Percentiles rank a stretch among this genome's conserved stretches.
Conservation (phyloP, 1,284 basidiomycete genomes). For the Sporisorium exsertum region DNA sequence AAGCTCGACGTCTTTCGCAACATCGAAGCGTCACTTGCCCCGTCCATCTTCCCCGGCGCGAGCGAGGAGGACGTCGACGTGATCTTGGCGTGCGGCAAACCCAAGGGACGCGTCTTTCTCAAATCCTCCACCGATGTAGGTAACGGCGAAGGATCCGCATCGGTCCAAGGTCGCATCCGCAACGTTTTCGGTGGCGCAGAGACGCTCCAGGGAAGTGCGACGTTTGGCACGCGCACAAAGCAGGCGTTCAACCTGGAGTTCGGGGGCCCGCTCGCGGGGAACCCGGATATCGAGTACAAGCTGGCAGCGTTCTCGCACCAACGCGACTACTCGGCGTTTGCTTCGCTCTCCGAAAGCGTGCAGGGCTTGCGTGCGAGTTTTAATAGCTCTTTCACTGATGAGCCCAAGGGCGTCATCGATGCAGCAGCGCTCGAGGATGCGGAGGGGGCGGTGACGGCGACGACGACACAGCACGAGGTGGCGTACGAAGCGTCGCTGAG, state of each 20-base stretch:
- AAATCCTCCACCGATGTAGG: slow-evolving; percentile 93
- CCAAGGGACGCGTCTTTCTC: slow-evolving; percentile 82
- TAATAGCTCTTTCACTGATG: slow-evolving; percentile 72
- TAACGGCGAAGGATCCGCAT: slow-evolving; percentile 84
- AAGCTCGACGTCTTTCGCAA: slow-evolving; percentile 81
- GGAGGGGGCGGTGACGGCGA: slow-evolving; percentile 28
- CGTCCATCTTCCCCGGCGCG: slow-evolving; percentile 75
- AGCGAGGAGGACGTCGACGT: slow-evolving; percentile 83
- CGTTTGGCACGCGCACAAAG: slow-evolving; percentile 88
- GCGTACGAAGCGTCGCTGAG: slow-evolving; percentile 61
- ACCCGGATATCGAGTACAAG: slow-evolving; percentile 76
- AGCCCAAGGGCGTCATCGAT: slow-evolving; percentile 35
- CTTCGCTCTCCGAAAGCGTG: slow-evolving; percentile 78
- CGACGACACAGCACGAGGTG: slow-evolving; percentile 54
- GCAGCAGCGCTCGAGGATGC: slow-evolving; percentile 1
- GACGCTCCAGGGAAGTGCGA: slow-evolving; percentile 82
- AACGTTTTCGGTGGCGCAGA: slow-evolving; percentile 95
- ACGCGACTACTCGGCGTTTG: slow-evolving; percentile 78
- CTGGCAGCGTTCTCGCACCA: slow-evolving; percentile 77
- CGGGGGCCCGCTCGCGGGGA: slow-evolving; percentile 65
- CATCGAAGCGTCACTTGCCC: slow-evolving; percentile 80
- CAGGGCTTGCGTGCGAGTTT: slow-evolving; percentile 77
- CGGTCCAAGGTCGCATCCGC: slow-evolving; percentile 60
- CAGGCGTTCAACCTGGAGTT: slow-evolving; percentile 75
- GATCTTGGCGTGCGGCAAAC: slow-evolving; percentile 78